A percentile compares a stretch with the other conserved stretches of the same genome.
These are phyloP conservation scores for Entomortierella chlamydospora DNA, from an alignment of 192 early-diverging fungal genomes.

Conservation along the genomic window DNA sequence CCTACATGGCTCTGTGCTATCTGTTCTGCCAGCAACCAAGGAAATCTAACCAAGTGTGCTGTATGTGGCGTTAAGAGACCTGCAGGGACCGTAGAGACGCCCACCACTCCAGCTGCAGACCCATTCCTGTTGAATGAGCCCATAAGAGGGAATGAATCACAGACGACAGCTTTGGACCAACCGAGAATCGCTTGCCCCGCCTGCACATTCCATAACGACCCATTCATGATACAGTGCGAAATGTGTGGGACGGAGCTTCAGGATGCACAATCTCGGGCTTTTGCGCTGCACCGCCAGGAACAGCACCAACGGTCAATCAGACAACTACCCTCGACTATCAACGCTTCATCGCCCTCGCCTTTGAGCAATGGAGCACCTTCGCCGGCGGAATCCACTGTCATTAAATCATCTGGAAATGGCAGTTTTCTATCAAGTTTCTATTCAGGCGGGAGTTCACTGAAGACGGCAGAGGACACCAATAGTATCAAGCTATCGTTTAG, in stretches of 20 bases:
- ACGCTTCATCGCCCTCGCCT: background rate
- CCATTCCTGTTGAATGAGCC: conserved; percentile 30
- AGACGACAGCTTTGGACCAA: background rate
- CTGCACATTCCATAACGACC: conserved; percentile 93
- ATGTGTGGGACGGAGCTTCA: conserved; percentile 82
- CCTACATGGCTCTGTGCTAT: conserved; percentile 65
- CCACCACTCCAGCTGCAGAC: conserved; percentile 10
- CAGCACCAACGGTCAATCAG: conserved; percentile 45
- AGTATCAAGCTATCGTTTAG: conserved; percentile 85
- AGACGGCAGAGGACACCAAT: conserved; percentile 33
- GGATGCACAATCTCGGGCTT: conserved; percentile 27
- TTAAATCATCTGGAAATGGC: conserved; percentile 5
- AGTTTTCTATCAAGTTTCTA: conserved; percentile 21
- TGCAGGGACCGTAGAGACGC: background rate
- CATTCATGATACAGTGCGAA: conserved; percentile 83
- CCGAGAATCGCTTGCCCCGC: conserved; percentile 68
- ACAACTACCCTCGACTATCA: conserved; percentile 19
- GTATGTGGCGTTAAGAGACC: conserved; percentile 68
- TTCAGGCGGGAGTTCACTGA: conserved; percentile 5
- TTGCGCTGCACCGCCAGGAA: conserved; percentile 41
- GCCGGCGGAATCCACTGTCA: background rate
- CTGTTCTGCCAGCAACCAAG: conserved; percentile 63
- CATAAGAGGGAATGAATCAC: background rate
- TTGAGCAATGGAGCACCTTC: background rate
- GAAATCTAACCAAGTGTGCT: conserved; percentile 57